Evolutionary conservation across 139 green algal genomes (phyloP).

Genomic region (Picochlorum sp.): DNA sequence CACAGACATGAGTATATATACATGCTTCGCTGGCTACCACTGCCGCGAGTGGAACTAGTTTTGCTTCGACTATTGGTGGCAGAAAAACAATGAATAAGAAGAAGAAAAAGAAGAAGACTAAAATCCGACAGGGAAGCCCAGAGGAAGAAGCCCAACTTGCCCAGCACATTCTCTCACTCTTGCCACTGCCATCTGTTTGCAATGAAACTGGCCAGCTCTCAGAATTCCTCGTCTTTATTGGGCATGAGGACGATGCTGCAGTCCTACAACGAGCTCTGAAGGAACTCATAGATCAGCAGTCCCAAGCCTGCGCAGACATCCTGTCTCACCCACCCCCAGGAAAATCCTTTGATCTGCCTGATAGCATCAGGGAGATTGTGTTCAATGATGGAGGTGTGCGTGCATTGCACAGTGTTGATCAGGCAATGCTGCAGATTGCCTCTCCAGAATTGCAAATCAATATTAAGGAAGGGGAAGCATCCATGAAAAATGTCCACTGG

Average conservation of each 20-base stretch:
- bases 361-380: not conserved
- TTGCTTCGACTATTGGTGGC: slow-evolving; percentile 34
- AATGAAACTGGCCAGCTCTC: slow-evolving; percentile 44
- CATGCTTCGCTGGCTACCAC: slow-evolving; percentile 12
- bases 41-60: not conserved
- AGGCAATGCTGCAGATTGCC: not conserved
- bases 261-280: slow-evolving; percentile 57
- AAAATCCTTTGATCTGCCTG: slow-evolving; percentile 8
- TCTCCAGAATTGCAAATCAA: slow-evolving; percentile 9
- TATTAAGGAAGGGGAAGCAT: slow-evolving; percentile 10
- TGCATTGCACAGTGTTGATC: not conserved
- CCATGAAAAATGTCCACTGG: slow-evolving; percentile 30
- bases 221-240: slow-evolving; percentile 71
- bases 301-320: slow-evolving; percentile 30
- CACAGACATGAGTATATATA: slow-evolving; percentile 45
- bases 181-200: slow-evolving; percentile 14
- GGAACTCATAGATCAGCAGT: slow-evolving; percentile 23
- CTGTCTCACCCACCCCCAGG: slow-evolving; percentile 26
- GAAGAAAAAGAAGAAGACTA: slow-evolving; percentile 19
- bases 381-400: not conserved
- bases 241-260: slow-evolving; percentile 54
- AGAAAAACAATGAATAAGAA: slow-evolving; percentile 24
- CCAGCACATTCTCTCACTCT: slow-evolving; percentile 34
- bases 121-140: slow-evolving; percentile 50
- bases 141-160: slow-evolving; percentile 65